Evolutionary conservation across 192 early-diverging fungal species (phyloP).

Genomic region (Backusella circina): DNA sequence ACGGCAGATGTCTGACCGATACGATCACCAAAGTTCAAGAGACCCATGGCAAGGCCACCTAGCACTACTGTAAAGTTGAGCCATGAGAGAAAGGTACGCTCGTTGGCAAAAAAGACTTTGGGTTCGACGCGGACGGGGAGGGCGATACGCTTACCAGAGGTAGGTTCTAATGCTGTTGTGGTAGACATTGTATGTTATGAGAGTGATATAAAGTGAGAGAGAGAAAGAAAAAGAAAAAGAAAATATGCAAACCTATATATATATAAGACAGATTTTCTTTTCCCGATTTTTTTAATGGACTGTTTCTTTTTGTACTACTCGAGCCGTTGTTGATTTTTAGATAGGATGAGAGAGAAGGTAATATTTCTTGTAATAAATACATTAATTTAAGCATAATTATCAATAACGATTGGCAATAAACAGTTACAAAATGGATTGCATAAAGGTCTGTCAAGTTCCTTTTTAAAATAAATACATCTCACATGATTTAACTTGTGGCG

Average conservation of each 20-base stretch:
- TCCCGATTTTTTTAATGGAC: not conserved
- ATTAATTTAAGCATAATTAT: too few relatives aligned
- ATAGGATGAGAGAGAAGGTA: too few relatives aligned
- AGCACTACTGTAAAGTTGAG: conserved; percentile 78
- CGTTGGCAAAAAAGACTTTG: conserved; percentile 96
- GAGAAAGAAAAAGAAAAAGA: not conserved
- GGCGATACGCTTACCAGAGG: conserved; percentile 59
- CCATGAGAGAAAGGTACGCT: conserved; percentile 92
- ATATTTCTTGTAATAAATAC: too few relatives aligned
- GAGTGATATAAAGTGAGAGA: not conserved
- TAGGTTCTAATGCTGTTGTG: conserved; percentile 10
- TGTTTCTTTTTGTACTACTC: not conserved
- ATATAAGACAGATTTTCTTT: not conserved
- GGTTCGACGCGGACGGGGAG: conserved; percentile 79
- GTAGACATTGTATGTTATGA: not conserved
- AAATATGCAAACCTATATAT: not conserved
- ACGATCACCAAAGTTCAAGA: conserved; percentile 81
- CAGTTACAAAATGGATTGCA: not conserved
- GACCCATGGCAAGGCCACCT: conserved; percentile 68
- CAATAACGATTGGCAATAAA: not conserved
- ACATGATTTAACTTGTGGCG: not conserved
- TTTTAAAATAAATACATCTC: not conserved
- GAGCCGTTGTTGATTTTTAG: not conserved
- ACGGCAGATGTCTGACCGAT: conserved; percentile 51
- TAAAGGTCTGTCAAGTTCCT: not conserved